Conservation (phyloP, 495 filamentous ascomycete genomes). For the Lasiosphaeria miniovina region DNA sequence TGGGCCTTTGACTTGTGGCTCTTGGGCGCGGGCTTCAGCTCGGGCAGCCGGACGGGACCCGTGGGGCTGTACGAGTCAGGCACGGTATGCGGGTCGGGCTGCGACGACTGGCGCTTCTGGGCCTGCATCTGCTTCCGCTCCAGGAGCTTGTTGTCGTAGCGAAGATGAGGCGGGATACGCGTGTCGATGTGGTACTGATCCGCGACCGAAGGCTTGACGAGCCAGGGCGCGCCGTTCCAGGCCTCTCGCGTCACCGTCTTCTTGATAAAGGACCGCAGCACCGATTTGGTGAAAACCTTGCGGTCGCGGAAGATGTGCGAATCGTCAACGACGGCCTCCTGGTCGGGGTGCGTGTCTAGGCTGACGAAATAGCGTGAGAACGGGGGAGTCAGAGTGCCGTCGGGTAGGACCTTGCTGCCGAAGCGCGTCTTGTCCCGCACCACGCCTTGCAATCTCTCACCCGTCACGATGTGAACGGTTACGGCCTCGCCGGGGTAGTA, state of each 20-base stretch:
- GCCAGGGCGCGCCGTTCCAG: slow-evolving; percentile 93
- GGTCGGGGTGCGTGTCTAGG: slow-evolving; percentile 61
- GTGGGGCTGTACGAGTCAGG: slow-evolving; percentile 38
- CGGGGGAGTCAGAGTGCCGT: slow-evolving; percentile 62
- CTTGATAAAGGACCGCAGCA: slow-evolving; percentile 90
- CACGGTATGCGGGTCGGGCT: slow-evolving; percentile 31
- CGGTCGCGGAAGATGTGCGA: slow-evolving; percentile 82
- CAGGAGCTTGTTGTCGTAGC: slow-evolving; percentile 71
- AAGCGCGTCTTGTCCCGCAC: slow-evolving; percentile 88
- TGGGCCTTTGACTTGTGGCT: slow-evolving; percentile 64
- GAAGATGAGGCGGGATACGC: slow-evolving; percentile 77
- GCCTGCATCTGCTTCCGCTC: slow-evolving; percentile 68
- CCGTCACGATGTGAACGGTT: slow-evolving; percentile 64
- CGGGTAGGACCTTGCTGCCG: slow-evolving; percentile 51
- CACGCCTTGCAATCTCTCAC: slow-evolving; percentile 68
- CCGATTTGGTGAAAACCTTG: slow-evolving; percentile 92
- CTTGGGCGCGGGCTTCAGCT: slow-evolving; percentile 79
- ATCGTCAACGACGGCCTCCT: slow-evolving; percentile 77
- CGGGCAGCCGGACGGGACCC: slow-evolving; percentile 56
- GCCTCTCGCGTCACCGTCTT: slow-evolving; percentile 87
- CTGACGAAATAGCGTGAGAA: slow-evolving; percentile 81
- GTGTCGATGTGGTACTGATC: slow-evolving; percentile 79
- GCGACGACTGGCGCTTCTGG: slow-evolving; percentile 63
- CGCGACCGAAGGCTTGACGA: slow-evolving; percentile 85
- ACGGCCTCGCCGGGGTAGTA: slow-evolving; percentile 93